Evolutionary conservation across 2,329 filamentous ascomycete genomes (phyloP).

Genomic region (Stachybotrys chartarum): DNA sequence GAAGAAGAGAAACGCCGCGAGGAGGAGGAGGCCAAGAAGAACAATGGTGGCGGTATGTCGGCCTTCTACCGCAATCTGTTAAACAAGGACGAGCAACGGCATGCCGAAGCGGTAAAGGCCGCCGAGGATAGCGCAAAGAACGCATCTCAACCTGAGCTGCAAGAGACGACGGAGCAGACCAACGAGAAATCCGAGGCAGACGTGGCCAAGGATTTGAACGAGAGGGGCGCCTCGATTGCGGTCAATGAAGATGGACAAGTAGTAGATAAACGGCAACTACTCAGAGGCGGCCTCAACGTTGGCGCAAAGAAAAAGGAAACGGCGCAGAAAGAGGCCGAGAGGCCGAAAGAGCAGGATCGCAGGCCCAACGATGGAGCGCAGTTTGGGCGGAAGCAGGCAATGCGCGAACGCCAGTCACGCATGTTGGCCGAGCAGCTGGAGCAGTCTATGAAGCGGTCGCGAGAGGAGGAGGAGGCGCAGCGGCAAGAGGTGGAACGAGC

Average conservation of each 20-base stretch:
- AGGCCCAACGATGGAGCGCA: conserved; percentile 33
- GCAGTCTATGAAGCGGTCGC: conserved; percentile 61
- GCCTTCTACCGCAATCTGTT: conserved; percentile 72
- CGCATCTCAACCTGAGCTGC: conserved; percentile 18
- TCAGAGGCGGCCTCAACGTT: conserved; percentile 70
- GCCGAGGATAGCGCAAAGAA: conserved; percentile 47
- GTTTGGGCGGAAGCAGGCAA: conserved; percentile 52
- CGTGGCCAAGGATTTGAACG: conserved; percentile 59
- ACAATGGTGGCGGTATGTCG: conserved; percentile 62
- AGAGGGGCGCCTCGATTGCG: conserved; percentile 52
- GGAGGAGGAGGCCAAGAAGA: conserved; percentile 57
- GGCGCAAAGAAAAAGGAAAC: conserved; percentile 52
- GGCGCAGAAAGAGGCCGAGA: conserved; percentile 13
- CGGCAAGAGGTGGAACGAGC: conserved; percentile 55
- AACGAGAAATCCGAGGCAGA: conserved; percentile 52
- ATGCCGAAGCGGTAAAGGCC: conserved; percentile 63
- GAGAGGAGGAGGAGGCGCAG: conserved; percentile 62
- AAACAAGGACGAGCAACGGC: conserved; percentile 61
- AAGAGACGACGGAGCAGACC: conserved; percentile 40
- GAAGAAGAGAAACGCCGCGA: conserved; percentile 63
- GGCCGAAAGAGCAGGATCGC: conserved; percentile 18
- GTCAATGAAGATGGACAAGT: conserved; percentile 80
- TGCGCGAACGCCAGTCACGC: conserved; percentile 67
- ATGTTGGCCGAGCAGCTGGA: conserved; percentile 77
- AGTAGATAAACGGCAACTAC: conserved; percentile 74